Evolutionary conservation across 2,329 filamentous ascomycete species (phyloP).

Genomic region (Onygenales sp.): DNA sequence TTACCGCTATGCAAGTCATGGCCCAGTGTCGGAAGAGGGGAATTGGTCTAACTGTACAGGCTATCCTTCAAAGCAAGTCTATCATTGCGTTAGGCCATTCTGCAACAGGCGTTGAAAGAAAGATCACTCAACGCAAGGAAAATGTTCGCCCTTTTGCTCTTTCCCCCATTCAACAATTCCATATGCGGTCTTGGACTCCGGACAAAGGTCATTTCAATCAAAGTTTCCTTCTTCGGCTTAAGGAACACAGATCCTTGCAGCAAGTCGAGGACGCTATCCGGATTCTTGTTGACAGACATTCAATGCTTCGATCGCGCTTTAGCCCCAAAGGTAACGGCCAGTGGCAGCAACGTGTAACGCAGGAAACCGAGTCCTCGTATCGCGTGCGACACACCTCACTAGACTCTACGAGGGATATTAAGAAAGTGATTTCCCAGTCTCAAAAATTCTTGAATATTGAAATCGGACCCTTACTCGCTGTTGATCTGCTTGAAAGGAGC

Average conservation of each 20-base stretch:
- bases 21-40: conserved; percentile 38
- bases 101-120: conserved; percentile 21
- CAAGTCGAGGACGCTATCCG: conserved; percentile 9
- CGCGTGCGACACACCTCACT: conserved; percentile 17
- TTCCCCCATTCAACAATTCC: conserved; percentile 18
- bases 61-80: conserved; percentile 39
- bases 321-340: conserved; percentile 13
- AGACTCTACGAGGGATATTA: conserved; percentile 13
- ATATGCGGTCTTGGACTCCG: conserved; percentile 2
- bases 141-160: conserved; percentile 13
- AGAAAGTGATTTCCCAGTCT: conserved; percentile 19
- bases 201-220: conserved; percentile 17
- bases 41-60: conserved; percentile 38
- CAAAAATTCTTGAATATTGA: conserved; percentile 20
- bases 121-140: conserved; percentile 19
- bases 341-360: conserved; percentile 21
- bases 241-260: not conserved
- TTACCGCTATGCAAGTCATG: conserved; percentile 42
- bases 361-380: conserved; percentile 22
- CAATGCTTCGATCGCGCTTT: conserved; percentile 17
- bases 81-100: conserved; percentile 28
- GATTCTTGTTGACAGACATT: conserved; percentile 13
- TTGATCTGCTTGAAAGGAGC: conserved; percentile 26
- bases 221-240: conserved; percentile 14
- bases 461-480: conserved; percentile 10